Conservation (phyloP, 495 filamentous ascomycete species). For the Thermothielavioides terrestris region DNA sequence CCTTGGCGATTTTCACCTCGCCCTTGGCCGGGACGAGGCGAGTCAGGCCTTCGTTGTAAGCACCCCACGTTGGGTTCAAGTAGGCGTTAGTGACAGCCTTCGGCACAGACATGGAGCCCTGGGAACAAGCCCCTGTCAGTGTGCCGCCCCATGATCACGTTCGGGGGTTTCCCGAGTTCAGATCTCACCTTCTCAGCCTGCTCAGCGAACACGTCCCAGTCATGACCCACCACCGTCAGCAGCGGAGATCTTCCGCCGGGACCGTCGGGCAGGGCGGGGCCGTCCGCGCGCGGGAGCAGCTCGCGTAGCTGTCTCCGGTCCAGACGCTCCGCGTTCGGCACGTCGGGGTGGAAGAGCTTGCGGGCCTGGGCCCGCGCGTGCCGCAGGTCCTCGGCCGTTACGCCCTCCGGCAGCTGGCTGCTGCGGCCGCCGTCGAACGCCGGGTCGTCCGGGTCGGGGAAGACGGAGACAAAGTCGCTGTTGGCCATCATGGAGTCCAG, state of each 20-base stretch:
- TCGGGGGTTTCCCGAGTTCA: slow-evolving; percentile 4
- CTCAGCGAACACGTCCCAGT: slow-evolving; percentile 48
- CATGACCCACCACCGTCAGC: slow-evolving; percentile 53
- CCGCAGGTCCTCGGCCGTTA: slow-evolving; percentile 39
- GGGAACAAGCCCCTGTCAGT: not conserved
- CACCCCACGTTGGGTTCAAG: slow-evolving; percentile 47
- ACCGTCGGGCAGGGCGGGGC: slow-evolving; percentile 38
- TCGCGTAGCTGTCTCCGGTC: slow-evolving; percentile 40
- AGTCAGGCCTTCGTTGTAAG: slow-evolving; percentile 49
- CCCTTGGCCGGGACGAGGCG: slow-evolving; percentile 35
- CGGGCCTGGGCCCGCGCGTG: slow-evolving; percentile 34
- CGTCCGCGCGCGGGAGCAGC: slow-evolving; percentile 44
- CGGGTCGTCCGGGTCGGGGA: slow-evolving; percentile 49
- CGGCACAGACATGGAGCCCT: slow-evolving; percentile 29
- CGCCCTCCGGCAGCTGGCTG: slow-evolving; percentile 30
- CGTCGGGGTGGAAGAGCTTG: slow-evolving; percentile 44
- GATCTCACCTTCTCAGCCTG: slow-evolving; percentile 35
- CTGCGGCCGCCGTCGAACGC: slow-evolving; percentile 35
- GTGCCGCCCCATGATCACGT: not conserved
- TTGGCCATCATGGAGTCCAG: slow-evolving; percentile 58
- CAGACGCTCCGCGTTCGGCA: slow-evolving; percentile 48
- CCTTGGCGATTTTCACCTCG: slow-evolving; percentile 44
- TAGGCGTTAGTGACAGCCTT: slow-evolving; percentile 40
- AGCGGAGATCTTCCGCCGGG: slow-evolving; percentile 29
- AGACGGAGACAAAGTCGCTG: slow-evolving; percentile 49